phyloP scores from a whole-genome alignment of 2,329 filamentous ascomycete species.

The Neocucurbitaria cava region DNA sequence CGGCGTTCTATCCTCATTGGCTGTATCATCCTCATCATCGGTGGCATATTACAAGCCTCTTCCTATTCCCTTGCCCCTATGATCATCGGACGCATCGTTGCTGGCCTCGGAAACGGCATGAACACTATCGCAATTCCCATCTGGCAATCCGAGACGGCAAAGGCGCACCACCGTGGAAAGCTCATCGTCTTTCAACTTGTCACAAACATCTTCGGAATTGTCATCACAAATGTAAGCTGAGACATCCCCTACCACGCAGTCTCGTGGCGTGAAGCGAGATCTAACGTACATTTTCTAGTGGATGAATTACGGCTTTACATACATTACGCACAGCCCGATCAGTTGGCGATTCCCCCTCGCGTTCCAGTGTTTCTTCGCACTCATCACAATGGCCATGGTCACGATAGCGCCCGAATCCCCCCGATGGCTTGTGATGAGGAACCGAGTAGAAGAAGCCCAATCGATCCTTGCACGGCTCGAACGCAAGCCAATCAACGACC shows the following conservation, averaged over 20 bases:
- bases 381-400: slow-evolving; percentile 58
- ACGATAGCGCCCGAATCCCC: slow-evolving; percentile 51
- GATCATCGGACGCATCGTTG: slow-evolving; percentile 48
- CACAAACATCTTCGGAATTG: slow-evolving; percentile 21
- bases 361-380: slow-evolving; percentile 63
- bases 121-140: slow-evolving; percentile 57
- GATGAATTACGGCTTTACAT: slow-evolving; percentile 20
- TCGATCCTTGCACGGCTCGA: background rate
- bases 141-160: slow-evolving; percentile 51
- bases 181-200: slow-evolving; percentile 20
- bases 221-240: slow-evolving; percentile 2
- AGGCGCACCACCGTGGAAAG: slow-evolving; percentile 22
- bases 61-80: slow-evolving; percentile 40
- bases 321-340: slow-evolving; percentile 15
- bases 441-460: background rate
- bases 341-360: slow-evolving; percentile 58
- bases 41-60: slow-evolving; percentile 42
- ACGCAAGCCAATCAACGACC: background rate
- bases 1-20: slow-evolving; percentile 64
- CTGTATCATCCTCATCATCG: slow-evolving; percentile 45
- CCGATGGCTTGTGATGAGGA: slow-evolving; percentile 42
- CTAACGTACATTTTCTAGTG: slow-evolving; percentile 11
- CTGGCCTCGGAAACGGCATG: slow-evolving; percentile 53
- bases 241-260: no score
- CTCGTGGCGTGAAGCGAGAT: background rate